These are phyloP conservation scores for Volvox reticuliferus DNA, from an alignment of 139 green algal species.

Conservation along the genomic window DNA sequence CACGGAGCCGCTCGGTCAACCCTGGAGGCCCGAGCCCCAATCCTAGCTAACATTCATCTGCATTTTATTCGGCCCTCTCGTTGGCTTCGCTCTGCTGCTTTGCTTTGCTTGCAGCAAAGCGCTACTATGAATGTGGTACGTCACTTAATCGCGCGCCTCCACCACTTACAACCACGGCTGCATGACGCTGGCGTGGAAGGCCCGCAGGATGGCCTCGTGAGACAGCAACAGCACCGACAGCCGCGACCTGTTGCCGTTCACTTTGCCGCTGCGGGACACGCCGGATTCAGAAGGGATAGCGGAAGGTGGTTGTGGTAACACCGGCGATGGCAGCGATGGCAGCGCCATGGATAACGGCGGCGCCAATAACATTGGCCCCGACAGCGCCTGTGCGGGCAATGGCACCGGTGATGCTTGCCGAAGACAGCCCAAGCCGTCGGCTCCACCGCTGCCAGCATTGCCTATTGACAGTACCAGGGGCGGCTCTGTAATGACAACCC, in stretches of 20 bases:
- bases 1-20: too few species aligned
- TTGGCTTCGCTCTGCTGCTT: too few species aligned
- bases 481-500: not conserved
- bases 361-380: not conserved
- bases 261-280: not conserved
- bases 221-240: not conserved
- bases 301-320: too few species aligned
- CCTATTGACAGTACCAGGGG: not conserved
- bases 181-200: conserved; percentile 6
- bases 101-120: too few species aligned
- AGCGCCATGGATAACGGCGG: not conserved
- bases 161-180: conserved; percentile 28
- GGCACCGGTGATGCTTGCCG: not conserved
- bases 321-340: not conserved
- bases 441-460: not conserved
- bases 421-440: not conserved
- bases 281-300: too few species aligned
- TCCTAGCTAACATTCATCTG: too few species aligned
- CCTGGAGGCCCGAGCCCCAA: too few species aligned
- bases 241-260: not conserved
- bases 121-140: too few species aligned
- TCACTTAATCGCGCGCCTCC: too few species aligned
- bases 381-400: not conserved
- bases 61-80: too few species aligned
- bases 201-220: not conserved